A percentile compares a stretch with the other conserved stretches of the same genome.
These are phyloP conservation scores for Ligustrum vulgare DNA, from an alignment of 257 asterid genomes.

Conservation along the genomic window DNA sequence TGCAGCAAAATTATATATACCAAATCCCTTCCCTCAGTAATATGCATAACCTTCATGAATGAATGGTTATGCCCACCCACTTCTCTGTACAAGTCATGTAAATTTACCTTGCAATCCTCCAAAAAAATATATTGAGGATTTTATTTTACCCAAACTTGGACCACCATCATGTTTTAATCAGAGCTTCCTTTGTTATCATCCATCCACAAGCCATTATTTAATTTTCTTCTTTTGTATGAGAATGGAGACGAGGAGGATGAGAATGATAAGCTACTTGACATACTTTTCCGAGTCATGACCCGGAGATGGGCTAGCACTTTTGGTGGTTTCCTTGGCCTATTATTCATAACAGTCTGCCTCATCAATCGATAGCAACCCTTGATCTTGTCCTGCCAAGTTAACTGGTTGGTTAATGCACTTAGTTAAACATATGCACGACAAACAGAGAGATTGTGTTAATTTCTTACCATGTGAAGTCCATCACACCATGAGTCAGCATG, in stretches of 20 bases:
- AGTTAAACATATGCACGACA: background rate
- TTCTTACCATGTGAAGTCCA: constrained; percentile 77
- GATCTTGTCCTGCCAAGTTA: constrained; percentile 60
- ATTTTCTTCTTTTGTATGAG: constrained; percentile 69
- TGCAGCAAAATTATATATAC: constrained; percentile 55
- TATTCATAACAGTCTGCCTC: constrained; percentile 26
- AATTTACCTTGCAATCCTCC: constrained; percentile 48
- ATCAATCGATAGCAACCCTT: constrained; percentile 56
- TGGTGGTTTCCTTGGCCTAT: constrained; percentile 50
- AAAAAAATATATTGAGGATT: constrained; percentile 53
- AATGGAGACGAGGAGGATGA: constrained; percentile 34
- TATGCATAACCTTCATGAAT: constrained; percentile 52
- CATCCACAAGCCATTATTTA: constrained; percentile 52
- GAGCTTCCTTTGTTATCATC: constrained; percentile 58
- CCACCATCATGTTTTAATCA: constrained; percentile 41
- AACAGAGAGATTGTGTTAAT: background rate
- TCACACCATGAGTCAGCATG: constrained; percentile 87
- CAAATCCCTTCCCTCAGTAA: constrained; percentile 81
- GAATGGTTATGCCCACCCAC: constrained; percentile 40
- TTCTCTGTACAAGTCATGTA: constrained; percentile 62
- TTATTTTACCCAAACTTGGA: constrained; percentile 38
- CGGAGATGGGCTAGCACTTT: constrained; percentile 77
- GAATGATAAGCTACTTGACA: constrained; percentile 46
- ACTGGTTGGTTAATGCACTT: background rate
- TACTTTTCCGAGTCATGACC: constrained; percentile 62